phyloP scores from a whole-genome alignment of 257 asterid genomes.

The Vinca minor region DNA sequence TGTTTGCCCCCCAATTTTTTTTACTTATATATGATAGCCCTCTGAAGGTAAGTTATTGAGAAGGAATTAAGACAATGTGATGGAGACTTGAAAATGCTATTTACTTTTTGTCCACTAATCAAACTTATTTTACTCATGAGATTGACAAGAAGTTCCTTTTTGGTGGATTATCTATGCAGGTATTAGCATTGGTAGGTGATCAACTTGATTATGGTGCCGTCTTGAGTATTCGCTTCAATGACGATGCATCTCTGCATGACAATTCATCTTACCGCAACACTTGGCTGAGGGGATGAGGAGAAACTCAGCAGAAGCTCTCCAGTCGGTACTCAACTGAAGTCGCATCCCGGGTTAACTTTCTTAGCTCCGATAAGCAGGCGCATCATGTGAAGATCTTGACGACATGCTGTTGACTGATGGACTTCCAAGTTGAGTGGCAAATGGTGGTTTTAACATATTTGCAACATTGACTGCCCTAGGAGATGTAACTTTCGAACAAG shows the following conservation, averaged over 20 bases:
- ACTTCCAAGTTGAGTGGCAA: neutral
- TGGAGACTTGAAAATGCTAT: neutral
- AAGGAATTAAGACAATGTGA: neutral
- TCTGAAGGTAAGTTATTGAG: no score
- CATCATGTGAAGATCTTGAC: neutral
- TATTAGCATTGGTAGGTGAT: constrained; percentile 85
- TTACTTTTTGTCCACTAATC: neutral
- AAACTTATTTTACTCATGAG: neutral
- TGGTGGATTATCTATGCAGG: constrained; percentile 33
- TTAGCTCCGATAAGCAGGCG: neutral
- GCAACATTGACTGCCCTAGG: neutral
- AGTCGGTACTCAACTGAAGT: neutral
- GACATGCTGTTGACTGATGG: neutral
- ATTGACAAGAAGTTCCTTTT: neutral
- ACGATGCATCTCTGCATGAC: constrained; percentile 87
- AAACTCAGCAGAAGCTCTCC: no score
- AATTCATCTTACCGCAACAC: constrained; percentile 96
- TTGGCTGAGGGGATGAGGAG: constrained; percentile 78
- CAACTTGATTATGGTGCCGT: constrained; percentile 96
- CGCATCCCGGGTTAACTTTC: neutral
- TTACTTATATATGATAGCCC: no score
- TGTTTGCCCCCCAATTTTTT: no score
- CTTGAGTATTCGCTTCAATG: constrained; percentile 83
- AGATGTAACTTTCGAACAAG: neutral
- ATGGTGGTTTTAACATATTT: neutral